phyloP scores from a whole-genome alignment of 116 monocot species.

The Zostera marina region DNA sequence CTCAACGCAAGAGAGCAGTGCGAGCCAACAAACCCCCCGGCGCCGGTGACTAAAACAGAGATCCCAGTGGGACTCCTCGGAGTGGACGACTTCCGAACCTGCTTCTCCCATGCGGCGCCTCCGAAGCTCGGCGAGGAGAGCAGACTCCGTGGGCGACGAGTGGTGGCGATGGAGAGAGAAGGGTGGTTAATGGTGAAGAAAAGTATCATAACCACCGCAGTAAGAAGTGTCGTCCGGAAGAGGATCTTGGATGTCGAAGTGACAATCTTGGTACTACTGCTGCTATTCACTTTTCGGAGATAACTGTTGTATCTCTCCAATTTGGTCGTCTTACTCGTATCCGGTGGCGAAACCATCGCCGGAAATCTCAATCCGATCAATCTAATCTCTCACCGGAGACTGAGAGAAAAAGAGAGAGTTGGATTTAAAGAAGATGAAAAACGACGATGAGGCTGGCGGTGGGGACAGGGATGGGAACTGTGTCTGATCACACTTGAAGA shows the following conservation, averaged over 20 bases:
- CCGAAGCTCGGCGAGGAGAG: conserved; percentile 11
- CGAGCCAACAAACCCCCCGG: conserved; percentile 46
- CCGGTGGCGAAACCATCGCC: conserved; percentile 12
- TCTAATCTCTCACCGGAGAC: too few relatives aligned
- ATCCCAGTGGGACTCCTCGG: conserved; percentile 10
- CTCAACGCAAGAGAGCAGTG: conserved; percentile 45
- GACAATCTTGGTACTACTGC: conserved; percentile 17
- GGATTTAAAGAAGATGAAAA: too few relatives aligned
- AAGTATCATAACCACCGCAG: conserved; percentile 14
- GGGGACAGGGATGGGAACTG: too few relatives aligned
- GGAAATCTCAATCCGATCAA: not conserved
- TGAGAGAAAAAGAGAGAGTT: too few relatives aligned
- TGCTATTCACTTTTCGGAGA: conserved; percentile 25
- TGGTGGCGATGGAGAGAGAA: conserved; percentile 1
- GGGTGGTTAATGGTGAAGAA: conserved; percentile 25
- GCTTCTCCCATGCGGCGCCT: conserved; percentile 15
- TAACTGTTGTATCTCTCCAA: conserved; percentile 24
- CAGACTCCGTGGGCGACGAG: conserved; percentile 6
- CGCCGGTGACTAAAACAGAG: conserved; percentile 55
- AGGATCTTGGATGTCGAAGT: conserved; percentile 14
- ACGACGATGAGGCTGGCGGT: too few relatives aligned
- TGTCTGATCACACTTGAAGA: too few relatives aligned
- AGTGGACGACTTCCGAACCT: conserved; percentile 15
- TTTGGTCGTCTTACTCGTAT: conserved; percentile 15
- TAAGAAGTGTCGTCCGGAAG: conserved; percentile 26